These are phyloP conservation scores for Dianthus caryophyllus DNA, from an alignment of 148 eudicot species.

Conservation along the genomic window DNA sequence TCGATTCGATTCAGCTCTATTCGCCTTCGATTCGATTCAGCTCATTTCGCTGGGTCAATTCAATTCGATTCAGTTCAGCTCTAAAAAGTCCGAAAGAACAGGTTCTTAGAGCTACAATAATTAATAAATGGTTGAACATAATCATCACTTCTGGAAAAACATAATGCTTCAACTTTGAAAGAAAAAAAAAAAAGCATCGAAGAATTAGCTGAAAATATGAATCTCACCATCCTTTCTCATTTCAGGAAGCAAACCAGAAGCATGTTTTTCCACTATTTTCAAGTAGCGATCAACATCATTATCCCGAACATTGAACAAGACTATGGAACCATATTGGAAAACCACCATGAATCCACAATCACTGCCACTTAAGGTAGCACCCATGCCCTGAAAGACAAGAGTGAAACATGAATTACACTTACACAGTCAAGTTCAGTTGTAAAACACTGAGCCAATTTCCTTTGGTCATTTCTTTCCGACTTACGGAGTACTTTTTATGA, in stretches of 20 bases:
- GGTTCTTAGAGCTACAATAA: too few species aligned
- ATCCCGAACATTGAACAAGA: constrained; percentile 81
- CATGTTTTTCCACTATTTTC: constrained; percentile 71
- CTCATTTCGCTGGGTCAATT: too few species aligned
- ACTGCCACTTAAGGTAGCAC: constrained; percentile 64
- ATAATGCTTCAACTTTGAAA: not conserved
- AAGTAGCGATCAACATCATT: constrained; percentile 75
- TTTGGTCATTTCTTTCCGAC: not conserved
- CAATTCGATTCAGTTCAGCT: too few species aligned
- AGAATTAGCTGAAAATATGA: not conserved
- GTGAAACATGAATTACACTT: constrained; percentile 2
- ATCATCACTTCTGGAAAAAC: not conserved
- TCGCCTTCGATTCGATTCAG: too few species aligned
- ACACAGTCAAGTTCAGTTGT: not conserved
- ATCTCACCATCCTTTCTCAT: constrained; percentile 93
- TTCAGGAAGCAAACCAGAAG: constrained; percentile 80
- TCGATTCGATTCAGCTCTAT: too few species aligned
- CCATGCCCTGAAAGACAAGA: constrained; percentile 51
- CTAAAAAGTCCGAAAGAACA: too few species aligned
- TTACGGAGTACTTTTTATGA: not conserved
- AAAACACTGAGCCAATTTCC: not conserved
- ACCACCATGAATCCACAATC: constrained; percentile 79
- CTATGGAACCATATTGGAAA: constrained; percentile 91
- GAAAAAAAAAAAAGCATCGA: not conserved
- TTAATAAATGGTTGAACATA: not conserved